A percentile compares a stretch with the other conserved stretches of the same genome.
phyloP scores from a whole-genome alignment of 2,329 filamentous ascomycete genomes.

The Alternaria triticimaculans region DNA sequence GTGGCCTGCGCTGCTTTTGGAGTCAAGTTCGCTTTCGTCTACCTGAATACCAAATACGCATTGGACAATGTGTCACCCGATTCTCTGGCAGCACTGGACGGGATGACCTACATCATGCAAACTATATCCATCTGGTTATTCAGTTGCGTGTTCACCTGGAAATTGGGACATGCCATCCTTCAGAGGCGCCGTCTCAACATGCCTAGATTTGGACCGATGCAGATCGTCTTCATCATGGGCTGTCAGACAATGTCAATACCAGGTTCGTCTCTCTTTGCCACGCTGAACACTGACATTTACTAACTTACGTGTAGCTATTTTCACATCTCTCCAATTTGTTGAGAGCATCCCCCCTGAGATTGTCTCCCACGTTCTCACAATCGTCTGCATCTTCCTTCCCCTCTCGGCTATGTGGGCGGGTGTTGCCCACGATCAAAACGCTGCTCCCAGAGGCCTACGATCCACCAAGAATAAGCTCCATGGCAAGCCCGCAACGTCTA shows the following conservation, averaged over 20 bases:
- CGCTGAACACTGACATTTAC: conserved; percentile 4
- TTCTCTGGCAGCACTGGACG: conserved; percentile 23
- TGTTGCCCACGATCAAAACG: conserved; percentile 32
- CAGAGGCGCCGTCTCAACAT: conserved; percentile 64
- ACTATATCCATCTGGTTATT: conserved; percentile 67
- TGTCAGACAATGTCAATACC: conserved; percentile 71
- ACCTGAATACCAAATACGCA: conserved; percentile 54
- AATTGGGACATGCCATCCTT: conserved; percentile 65
- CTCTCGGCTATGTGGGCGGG: conserved; percentile 71
- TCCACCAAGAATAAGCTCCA: conserved; percentile 35
- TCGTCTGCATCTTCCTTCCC: conserved; percentile 68
- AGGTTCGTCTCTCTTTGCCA: conserved; percentile 49
- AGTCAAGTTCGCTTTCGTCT: conserved; percentile 60
- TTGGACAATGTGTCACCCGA: conserved; percentile 47
- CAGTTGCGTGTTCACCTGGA: conserved; percentile 66
- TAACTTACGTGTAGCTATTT: conserved; percentile 59
- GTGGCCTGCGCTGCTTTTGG: conserved; percentile 60
- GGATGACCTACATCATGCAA: conserved; percentile 58
- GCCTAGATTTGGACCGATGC: conserved; percentile 68
- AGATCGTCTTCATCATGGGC: conserved; percentile 71
- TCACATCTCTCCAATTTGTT: conserved; percentile 65
- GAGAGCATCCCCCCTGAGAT: conserved; percentile 58
- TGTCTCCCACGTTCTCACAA: conserved; percentile 61
- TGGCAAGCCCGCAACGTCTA: conserved; percentile 12
- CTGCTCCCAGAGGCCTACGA: conserved; percentile 29